Evolutionary conservation across 2,329 filamentous ascomycete genomes (phyloP), one percentile per base, ranked within the genome.

Genomic region (Mycogone perniciosa): DNA sequence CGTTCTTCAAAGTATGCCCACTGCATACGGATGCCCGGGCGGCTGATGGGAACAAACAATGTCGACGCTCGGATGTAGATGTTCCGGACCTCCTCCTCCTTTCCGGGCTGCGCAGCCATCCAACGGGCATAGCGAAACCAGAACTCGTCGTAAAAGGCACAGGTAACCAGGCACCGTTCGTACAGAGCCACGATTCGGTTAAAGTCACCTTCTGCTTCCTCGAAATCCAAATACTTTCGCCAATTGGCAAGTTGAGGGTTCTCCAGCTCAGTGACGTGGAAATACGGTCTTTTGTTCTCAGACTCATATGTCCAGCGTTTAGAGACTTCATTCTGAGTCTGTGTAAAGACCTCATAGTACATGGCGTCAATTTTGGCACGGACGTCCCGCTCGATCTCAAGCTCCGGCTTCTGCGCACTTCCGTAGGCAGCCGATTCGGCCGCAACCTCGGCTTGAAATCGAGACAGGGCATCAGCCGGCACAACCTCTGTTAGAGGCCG

Each of bases 81-180:
- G 67, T 89, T 91, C 51, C 93, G 86, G 5, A 92, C 85, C 64
- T 96, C 91, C 65, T 96, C 89, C 42, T 90, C 84, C 67, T 95
- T 96, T 59, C 77, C 83, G 2, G 81, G 71, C 64, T 95, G 88
- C 0, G 82, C 82, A 53, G 80, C 77, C 88, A 96, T 95, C 93
- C 93, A 99, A 38, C 92, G 79, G 11, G 87, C 89, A 68, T 96
- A 99, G n/a, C 93, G 86, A 62, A 95, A 83, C 93, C 93, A 99
- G 68, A 97, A 95, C 64, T 97, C 92, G 45, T 97, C 92, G 64
- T 99, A 96, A 59, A 95, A 86, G 11, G 93, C 92, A 62, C 89
- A 95, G 0, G 89, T 92, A 34, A 96, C 89, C 47, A 99, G 71
- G 61, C 91, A 97, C 46, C 93, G 85, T 73, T 99, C 93, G 65